Evolutionary conservation across 73 alveolate species (phyloP).

Genomic region (Paramecium sexaurelia): DNA sequence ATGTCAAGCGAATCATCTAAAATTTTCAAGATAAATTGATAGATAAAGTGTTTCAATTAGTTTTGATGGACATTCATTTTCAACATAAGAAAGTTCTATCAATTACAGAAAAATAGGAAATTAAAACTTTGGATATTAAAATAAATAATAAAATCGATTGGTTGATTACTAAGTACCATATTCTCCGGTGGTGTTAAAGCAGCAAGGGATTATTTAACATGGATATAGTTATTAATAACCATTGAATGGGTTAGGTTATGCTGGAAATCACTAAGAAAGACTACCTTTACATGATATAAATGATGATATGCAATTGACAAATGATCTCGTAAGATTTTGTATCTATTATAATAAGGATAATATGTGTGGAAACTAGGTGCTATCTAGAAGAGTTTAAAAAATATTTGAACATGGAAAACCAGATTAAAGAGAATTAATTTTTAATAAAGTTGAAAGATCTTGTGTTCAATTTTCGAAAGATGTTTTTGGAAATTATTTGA

Average conservation of each 20-base stretch:
- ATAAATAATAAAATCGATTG: background rate
- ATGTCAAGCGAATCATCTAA: background rate
- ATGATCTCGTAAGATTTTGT: background rate
- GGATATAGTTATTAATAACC: background rate
- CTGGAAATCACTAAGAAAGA: background rate
- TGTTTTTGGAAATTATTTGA: conserved; percentile 41
- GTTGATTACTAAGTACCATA: background rate
- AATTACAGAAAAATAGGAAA: background rate
- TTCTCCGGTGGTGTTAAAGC: background rate
- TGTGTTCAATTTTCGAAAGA: conserved; percentile 50
- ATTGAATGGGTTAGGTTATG: background rate
- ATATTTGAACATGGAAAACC: conserved; percentile 46
- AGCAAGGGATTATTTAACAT: background rate
- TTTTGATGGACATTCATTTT: conserved; percentile 37
- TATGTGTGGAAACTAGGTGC: conserved; percentile 35
- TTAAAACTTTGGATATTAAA: background rate
- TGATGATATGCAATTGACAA: conserved; percentile 35
- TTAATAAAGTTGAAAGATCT: conserved; percentile 44
- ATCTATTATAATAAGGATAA: conserved; percentile 2
- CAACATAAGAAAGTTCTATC: conserved; percentile 40
- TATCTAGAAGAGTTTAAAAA: conserved; percentile 25
- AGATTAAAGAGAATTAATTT: conserved; percentile 27
- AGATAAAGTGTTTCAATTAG: background rate
- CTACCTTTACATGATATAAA: background rate
- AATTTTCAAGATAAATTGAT: background rate